Base-by-base conservation (phyloP, 2,329 filamentous ascomycete species). In the Verticillium tricorpus region DNA sequence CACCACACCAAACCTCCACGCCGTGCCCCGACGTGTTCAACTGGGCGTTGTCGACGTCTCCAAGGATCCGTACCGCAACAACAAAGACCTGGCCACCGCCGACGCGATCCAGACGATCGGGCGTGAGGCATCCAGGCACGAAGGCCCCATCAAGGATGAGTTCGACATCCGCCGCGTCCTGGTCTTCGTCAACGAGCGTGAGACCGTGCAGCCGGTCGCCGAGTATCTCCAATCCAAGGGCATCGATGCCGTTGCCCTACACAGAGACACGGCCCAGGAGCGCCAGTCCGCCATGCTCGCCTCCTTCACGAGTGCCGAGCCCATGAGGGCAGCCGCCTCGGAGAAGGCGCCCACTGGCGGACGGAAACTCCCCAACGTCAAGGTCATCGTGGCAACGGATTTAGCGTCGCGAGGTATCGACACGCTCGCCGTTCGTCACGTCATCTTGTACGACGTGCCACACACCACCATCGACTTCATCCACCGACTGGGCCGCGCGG, bases 391-490 rank as follows among this genome's bases (percentile, higher is more conserved):
- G 3, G 95, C 93, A 14, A 99, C 95, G 0, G 95, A 99, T 74
- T 78, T 99, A 62, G 92, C 92, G 5, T 97, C 93, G 6, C 82
- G 95, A 67, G 95, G 95, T 65, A 97, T 99, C 69, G 95, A 99
- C 74, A 99, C 95, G 0, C 78, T 97, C 34, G 90, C 92, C 19
- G 94, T 98, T 19, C 85, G 91, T 62, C 92, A 96, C 67, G 95
- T 99, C 59, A 89, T 99, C 60, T 78, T 99, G 31, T 98, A 97
- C 74, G 93, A 99, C 73, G 94, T 99, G n/a, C 95, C 95, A 5
- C 94, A 98, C 72, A 96, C 92, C 0, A 96, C 93, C 0, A 96
- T 99, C 63, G 96, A 99, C 75, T 99, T 99, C 70, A 97, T 99
- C 70, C 96, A 99, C 76, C 89, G 96, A 17, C 85, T 98, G 5